Percentiles rank a stretch among this genome's conserved stretches.
Evolutionary conservation across 805 yeast genomes (phyloP).

Genomic region (Kuraishia hungarica): DNA sequence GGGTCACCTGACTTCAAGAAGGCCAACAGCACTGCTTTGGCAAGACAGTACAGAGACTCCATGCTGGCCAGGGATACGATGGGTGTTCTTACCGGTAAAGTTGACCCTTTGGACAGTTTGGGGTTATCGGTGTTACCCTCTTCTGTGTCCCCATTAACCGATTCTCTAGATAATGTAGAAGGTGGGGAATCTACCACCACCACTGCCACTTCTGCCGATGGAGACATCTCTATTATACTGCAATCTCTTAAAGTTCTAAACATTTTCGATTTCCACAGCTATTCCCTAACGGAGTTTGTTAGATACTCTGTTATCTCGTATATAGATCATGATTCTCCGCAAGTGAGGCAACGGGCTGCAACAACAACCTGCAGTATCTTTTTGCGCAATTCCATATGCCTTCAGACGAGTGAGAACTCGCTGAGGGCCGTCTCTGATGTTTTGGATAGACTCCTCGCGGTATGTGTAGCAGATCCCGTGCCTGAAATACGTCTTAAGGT

Average conservation of each 20-base stretch:
- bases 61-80: constrained; percentile 52
- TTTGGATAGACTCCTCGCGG: constrained; percentile 66
- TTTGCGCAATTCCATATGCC: constrained; percentile 72
- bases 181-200: neutral
- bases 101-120: constrained; percentile 7
- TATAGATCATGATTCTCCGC: constrained; percentile 70
- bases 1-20: constrained; percentile 70
- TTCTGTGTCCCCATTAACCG: constrained; percentile 13
- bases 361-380: constrained; percentile 74
- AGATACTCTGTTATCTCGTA: constrained; percentile 77
- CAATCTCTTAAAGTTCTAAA: constrained; percentile 76
- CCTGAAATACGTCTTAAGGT: constrained; percentile 82
- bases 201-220: constrained; percentile 1
- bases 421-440: constrained; percentile 80
- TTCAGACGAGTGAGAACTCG: constrained; percentile 74
- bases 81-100: constrained; percentile 29
- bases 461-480: constrained; percentile 82
- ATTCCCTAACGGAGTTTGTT: constrained; percentile 80
- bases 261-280: constrained; percentile 64
- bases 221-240: constrained; percentile 43
- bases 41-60: constrained; percentile 69
- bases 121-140: constrained; percentile 3
- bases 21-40: constrained; percentile 53
- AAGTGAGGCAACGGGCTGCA: constrained; percentile 79
- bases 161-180: constrained; percentile 10